Base-by-base conservation (phyloP, 345 rosid genomes). In the Isatis tinctoria region DNA sequence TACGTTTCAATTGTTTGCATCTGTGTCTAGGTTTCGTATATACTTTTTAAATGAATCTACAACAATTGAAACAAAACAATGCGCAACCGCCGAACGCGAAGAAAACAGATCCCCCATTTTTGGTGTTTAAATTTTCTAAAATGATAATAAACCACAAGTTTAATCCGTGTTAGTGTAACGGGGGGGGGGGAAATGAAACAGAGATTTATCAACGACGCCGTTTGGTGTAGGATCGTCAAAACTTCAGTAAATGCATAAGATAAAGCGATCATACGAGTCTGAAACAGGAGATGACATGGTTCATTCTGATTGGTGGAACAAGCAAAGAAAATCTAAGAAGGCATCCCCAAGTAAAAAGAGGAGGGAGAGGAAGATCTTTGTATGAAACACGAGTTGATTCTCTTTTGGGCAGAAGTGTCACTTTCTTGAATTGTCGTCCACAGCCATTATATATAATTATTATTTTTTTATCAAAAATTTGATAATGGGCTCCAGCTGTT, bases 401-500 rank as follows among this genome's bases (percentile, higher is more conserved):
- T 70, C 67, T 66, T 49, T 65, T 64, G 28, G 28, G 62, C n/a
- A 65, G 39, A 77, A 77, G 72, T 70, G 76, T 70, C 80, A 28
- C 80, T 70, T 70, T 76, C 80, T 45, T 63, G 26, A 44, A 76
- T 16, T 67, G 60, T 68, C 69, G 47, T 68, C 64, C 74, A 75
- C 74, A 60, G 4, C 45, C 49, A 60, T 30, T 39, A 17, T 56
- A 3, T 58, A n/a, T 32, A 12, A 32, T 20, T n/a, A 5, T 2
- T 32, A 14, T 30, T n/a, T 39, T 11, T 39, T 10, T 4, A 40
- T 26, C 3, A 10, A 40, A 59, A 20, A 10, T n/a, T n/a, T 28
- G 54, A 20, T 63, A 71, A 70, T 71, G 76, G 80, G 80, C 73
- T 77, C 76, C 80, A 77, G 80, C 80, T 77, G 76, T 77, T 49